phyloP scores from a whole-genome alignment of 2,329 filamentous ascomycete genomes.

The Diaporthe ampelina region DNA sequence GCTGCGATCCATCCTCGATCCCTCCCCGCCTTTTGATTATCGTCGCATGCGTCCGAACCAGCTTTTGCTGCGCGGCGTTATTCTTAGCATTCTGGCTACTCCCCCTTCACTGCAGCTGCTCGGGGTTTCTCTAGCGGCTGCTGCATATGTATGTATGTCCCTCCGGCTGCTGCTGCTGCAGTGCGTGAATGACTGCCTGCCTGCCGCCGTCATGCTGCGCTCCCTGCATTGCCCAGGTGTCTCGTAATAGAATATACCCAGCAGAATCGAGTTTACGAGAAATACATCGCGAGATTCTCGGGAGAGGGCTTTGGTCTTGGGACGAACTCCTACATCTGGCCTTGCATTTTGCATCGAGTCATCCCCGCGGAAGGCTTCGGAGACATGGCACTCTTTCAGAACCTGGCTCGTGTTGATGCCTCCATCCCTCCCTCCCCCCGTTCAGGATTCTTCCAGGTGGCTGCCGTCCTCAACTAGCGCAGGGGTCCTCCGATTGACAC shows the following conservation, averaged over 20 bases:
- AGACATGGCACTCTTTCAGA: neutral
- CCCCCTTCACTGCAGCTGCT: neutral
- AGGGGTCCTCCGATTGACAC: constrained; percentile 27
- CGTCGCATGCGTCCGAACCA: constrained; percentile 25
- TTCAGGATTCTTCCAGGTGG: neutral
- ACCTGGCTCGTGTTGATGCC: neutral
- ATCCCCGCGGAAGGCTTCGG: neutral
- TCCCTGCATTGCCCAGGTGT: neutral
- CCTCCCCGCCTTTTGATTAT: constrained; percentile 26
- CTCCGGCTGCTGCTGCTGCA: too few species aligned
- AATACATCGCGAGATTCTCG: neutral
- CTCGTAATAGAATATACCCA: neutral
- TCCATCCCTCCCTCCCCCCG: too few species aligned
- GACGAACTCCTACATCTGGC: neutral
- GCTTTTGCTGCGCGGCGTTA: constrained; percentile 1
- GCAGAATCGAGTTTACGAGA: neutral
- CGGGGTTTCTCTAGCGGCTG: neutral
- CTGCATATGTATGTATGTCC: neutral
- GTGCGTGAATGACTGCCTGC: neutral
- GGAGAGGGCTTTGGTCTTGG: neutral
- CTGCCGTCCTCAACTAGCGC: constrained; percentile 8
- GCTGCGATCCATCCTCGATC: constrained; percentile 21
- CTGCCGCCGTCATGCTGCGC: neutral
- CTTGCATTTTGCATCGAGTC: neutral
- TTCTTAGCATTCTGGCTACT: neutral